These are phyloP conservation scores for Heliosperma pusillum DNA, from an alignment of 148 eudicot genomes.

Conservation along the genomic window DNA sequence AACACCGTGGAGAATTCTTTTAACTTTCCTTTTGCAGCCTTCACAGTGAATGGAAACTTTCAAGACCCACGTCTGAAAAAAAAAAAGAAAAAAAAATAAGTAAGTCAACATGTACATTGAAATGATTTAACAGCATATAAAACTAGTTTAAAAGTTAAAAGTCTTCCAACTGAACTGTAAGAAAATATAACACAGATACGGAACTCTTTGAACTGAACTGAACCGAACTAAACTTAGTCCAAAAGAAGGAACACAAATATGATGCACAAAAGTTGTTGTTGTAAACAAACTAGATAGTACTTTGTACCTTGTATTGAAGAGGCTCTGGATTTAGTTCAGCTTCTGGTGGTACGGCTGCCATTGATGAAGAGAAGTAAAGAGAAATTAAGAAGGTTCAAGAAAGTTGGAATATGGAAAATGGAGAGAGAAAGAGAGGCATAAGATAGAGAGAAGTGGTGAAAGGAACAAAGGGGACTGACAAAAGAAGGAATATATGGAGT, in stretches of 20 bases:
- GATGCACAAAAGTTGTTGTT: not conserved
- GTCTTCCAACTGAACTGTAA: not conserved
- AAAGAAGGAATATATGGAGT: slow-evolving; percentile 19
- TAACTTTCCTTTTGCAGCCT: slow-evolving; percentile 76
- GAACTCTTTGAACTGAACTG: too few relatives aligned
- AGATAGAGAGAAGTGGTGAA: too few relatives aligned
- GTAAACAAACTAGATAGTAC: too few relatives aligned
- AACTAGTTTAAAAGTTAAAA: not conserved
- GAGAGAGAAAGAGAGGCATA: too few relatives aligned
- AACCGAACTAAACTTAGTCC: too few relatives aligned
- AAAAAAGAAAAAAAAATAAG: not conserved
- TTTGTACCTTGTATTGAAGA: slow-evolving; percentile 38
- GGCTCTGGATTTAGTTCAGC: slow-evolving; percentile 25
- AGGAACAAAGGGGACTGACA: slow-evolving; percentile 7
- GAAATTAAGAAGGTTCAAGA: not conserved
- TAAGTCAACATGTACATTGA: not conserved
- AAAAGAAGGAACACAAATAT: not conserved
- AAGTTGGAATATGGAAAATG: not conserved
- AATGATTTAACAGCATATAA: not conserved
- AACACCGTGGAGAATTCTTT: slow-evolving; percentile 47
- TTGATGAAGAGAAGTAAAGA: slow-evolving; percentile 11
- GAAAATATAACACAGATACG: not conserved
- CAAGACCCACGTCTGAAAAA: slow-evolving; percentile 52
- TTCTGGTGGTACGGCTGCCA: slow-evolving; percentile 33
- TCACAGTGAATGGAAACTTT: slow-evolving; percentile 77